phyloP scores from a whole-genome alignment of 116 monocot genomes.

The Cymodocea nodosa region DNA sequence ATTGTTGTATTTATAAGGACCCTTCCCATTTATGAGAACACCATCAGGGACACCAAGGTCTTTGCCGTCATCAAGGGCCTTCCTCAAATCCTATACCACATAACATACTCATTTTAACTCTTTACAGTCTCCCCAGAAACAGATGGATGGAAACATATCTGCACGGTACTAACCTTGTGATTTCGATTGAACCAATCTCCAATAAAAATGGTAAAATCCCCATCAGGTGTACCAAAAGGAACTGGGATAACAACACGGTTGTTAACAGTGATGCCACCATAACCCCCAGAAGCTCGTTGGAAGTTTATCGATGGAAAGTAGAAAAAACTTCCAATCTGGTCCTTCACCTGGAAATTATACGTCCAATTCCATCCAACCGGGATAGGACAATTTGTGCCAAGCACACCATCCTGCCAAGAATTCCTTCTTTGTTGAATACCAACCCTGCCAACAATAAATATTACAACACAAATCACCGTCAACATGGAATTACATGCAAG shows the following conservation, averaged over 20 bases:
- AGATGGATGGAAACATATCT: not conserved
- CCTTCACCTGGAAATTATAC: constrained; percentile 92
- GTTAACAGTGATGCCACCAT: constrained; percentile 61
- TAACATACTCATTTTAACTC: not conserved
- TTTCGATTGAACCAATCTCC: constrained; percentile 89
- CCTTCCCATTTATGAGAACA: constrained; percentile 82
- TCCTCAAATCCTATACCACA: constrained; percentile 63
- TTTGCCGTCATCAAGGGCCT: constrained; percentile 61
- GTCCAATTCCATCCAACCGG: constrained; percentile 94
- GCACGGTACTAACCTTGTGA: constrained; percentile 37
- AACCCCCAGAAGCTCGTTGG: constrained; percentile 79
- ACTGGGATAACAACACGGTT: constrained; percentile 58
- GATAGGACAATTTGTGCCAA: constrained; percentile 89
- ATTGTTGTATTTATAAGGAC: constrained; percentile 63
- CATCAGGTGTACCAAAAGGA: constrained; percentile 66
- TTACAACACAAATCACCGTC: not conserved
- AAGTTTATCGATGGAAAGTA: constrained; percentile 74
- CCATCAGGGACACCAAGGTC: constrained; percentile 81
- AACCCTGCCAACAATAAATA: constrained; percentile 22
- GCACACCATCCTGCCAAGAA: constrained; percentile 87
- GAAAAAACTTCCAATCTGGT: constrained; percentile 96
- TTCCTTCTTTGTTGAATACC: constrained; percentile 68
- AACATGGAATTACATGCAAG: not conserved
- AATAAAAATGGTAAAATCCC: constrained; percentile 74
- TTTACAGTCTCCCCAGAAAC: not conserved